Base-by-base conservation (phyloP, 192 early-diverging fungal species). In the Chytriomyces confervae region DNA sequence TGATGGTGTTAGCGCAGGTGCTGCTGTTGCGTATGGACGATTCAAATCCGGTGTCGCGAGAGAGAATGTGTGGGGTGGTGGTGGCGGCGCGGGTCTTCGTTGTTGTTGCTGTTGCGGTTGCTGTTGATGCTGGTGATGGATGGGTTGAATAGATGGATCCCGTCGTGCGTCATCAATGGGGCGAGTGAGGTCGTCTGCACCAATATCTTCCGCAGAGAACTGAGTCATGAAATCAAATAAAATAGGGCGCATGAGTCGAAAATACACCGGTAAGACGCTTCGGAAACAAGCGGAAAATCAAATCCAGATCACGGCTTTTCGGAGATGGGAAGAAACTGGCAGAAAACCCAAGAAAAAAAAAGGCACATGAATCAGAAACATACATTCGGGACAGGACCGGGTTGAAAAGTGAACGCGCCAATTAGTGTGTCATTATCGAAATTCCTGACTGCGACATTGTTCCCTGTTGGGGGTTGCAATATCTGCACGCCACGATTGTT, bases 201-300 rank as follows among this genome's bases (percentile, higher is more conserved):
- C 69, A 43, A 70, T n/a, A 8, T 70, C 69, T 70, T 57, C 50
- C 8, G 69, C 69, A 11, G 69, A 48, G 50, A 53, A 70, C 69
- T 70, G 20, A 53, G 20, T 51, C 36, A 36, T 36, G 36, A 36
- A 36, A 36, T 36, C 36, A 36, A 36, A 36, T 36, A 36, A 36
- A 36, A 36, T 2, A 36, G 36, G 36, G 36, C 2, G 36, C 3
- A 36, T 36, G 3, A 36, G 36, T 36, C 36, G 36, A 36, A 36
- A 27, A 36, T 4, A 36, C 36, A 36, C 36, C 3, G 36, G 36
- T 36, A 36, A 36, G 36, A 36, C 36, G 36, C 36, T 36, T 36
- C 36, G 36, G 4, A 36, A 36, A 36, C 36, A 36, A 36, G 1
- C 1, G 36, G 36, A 36, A 36, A 36, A 4, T 36, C 36, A 36